Percentiles rank a stretch among this genome's conserved stretches.
phyloP scores from a whole-genome alignment of 345 rosid species.

The Raphanus sativus region DNA sequence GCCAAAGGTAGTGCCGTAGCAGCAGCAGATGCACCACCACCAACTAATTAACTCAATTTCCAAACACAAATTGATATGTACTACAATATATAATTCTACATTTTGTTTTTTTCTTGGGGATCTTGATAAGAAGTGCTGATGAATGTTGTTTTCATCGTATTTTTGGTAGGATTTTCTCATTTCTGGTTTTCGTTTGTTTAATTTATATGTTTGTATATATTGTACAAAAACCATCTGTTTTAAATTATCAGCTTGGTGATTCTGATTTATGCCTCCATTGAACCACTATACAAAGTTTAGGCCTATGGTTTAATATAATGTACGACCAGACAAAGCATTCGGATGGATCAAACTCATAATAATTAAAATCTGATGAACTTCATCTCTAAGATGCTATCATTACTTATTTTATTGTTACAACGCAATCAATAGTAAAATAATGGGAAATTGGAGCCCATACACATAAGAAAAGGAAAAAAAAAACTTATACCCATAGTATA shows the following conservation, averaged over 20 bases:
- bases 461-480: no score
- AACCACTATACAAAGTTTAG: neutral
- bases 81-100: neutral
- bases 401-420: neutral
- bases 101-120: neutral
- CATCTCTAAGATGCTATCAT: neutral
- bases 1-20: conserved; percentile 20
- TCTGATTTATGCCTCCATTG: neutral
- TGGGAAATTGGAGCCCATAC: no score
- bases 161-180: neutral
- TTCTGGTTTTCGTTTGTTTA: neutral
- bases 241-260: conserved; percentile 22
- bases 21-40: conserved; percentile 37
- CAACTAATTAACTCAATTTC: conserved; percentile 22
- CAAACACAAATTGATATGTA: neutral
- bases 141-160: conserved; percentile 7
- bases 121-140: conserved; percentile 23
- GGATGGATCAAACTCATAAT: neutral
- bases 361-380: neutral
- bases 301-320: neutral
- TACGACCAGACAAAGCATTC: neutral
- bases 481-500: no score
- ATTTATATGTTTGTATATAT: conserved; percentile 4
- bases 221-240: conserved; percentile 5
- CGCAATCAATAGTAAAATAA: neutral